phyloP scores from a whole-genome alignment of 768 basidiomycete species.

The Lactarius evosmus region DNA sequence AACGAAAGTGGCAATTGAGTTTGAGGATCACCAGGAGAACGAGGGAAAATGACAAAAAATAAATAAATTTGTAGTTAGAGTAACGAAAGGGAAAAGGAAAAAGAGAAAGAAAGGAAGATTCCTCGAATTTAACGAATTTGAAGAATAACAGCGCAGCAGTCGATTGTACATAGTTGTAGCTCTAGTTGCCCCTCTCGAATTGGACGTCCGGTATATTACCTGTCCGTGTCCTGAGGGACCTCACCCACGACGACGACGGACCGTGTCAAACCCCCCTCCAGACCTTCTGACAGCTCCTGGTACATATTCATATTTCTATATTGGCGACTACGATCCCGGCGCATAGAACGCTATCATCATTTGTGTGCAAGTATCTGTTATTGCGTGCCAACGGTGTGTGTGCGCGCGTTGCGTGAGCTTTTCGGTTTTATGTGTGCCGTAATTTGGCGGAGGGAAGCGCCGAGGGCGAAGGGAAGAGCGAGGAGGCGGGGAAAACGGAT shows the following conservation, averaged over 20 bases:
- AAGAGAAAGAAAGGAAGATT: not conserved
- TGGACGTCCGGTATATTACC: not conserved
- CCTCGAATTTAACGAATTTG: not conserved
- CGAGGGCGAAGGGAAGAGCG: not conserved
- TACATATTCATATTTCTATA: slow-evolving; percentile 2
- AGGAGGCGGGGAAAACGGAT: not conserved
- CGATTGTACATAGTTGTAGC: slow-evolving; percentile 5
- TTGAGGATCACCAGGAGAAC: too few species aligned
- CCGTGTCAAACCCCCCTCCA: not conserved
- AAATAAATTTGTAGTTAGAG: not conserved
- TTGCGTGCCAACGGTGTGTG: not conserved
- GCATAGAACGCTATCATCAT: slow-evolving; percentile 3
- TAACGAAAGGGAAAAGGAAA: too few species aligned
- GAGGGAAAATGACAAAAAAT: too few species aligned
- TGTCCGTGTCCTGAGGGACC: too few species aligned
- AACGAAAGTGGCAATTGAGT: too few species aligned
- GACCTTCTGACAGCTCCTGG: too few species aligned
- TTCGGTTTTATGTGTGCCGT: slow-evolving; percentile 8
- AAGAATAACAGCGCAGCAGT: not conserved
- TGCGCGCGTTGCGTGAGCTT: not conserved
- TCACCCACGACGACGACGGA: not conserved
- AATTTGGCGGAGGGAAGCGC: slow-evolving; percentile 3
- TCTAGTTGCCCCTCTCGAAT: not conserved
- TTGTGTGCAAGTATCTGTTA: not conserved
- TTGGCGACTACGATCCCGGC: slow-evolving; percentile 3